These are phyloP conservation scores for Coemansia javaensis DNA, from an alignment of 192 early-diverging fungal species.

Conservation along the genomic window DNA sequence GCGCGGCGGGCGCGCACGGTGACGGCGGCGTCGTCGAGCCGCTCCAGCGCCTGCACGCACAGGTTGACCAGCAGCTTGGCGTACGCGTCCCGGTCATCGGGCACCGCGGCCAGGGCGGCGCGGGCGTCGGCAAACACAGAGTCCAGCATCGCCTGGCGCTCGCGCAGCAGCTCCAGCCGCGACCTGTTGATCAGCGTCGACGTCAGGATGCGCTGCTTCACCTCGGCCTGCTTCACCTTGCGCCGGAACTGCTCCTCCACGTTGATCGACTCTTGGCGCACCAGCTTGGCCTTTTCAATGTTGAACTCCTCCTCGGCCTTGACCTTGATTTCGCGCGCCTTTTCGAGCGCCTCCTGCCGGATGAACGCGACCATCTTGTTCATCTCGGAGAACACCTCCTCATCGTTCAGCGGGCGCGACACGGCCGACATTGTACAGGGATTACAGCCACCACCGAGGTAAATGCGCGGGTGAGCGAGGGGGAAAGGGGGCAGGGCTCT, in stretches of 20 bases:
- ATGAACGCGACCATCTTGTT: constrained; percentile 99
- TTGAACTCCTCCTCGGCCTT: constrained; percentile 99
- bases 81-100: constrained; percentile 59
- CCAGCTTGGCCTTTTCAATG: constrained; percentile 97
- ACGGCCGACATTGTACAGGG: constrained; percentile 25
- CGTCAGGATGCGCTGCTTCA: constrained; percentile 90
- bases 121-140: constrained; percentile 73
- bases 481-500: background rate
- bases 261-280: constrained; percentile 93
- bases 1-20: constrained; percentile 64
- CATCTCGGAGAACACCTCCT: constrained; percentile 96
- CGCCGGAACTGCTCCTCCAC: constrained; percentile 95
- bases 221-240: constrained; percentile 96
- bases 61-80: constrained; percentile 65
- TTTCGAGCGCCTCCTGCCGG: constrained; percentile 97
- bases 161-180: constrained; percentile 79
- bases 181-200: constrained; percentile 97
- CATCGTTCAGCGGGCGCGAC: constrained; percentile 79
- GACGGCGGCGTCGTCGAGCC: constrained; percentile 80
- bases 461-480: background rate
- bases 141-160: constrained; percentile 82
- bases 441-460: background rate
- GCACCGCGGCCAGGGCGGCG: constrained; percentile 55
- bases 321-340: constrained; percentile 96
- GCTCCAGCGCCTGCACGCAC: constrained; percentile 70